Evolutionary conservation across 345 rosid genomes (phyloP), one percentile per base, ranked within the genome.

Genomic region (Corchorus olitorius): DNA sequence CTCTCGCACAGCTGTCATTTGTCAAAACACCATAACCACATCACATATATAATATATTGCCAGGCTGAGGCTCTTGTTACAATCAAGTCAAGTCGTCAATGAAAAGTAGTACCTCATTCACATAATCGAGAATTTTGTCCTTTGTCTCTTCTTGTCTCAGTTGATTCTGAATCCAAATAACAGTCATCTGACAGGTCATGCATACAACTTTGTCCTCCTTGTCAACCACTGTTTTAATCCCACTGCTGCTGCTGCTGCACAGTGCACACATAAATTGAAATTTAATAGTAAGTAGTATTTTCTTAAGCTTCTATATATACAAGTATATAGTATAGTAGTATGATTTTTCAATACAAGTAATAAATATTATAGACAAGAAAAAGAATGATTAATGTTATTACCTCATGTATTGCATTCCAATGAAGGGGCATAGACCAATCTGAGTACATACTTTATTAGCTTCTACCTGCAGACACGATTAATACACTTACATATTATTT

Each of bases 131-230:
- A 12, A 85, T 83, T 77, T 68, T 78, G 6, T 90, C 95, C 81
- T 90, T 90, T 4, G 93, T 83, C 73, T 76, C 65, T 83, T 83
- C 78, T 8, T 85, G 84, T 76, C 80, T 89, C 22, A 92, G 90
- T 65, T 89, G 90, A 86, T 79, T 93, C 79, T 87, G 85, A 73
- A 86, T 75, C 97, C 97, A 93, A 60, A 88, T 73, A 55, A 88
- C 95, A 65, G 86, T 77, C 93, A 92, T 86, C 83, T 91, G 90
- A 73, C 94, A 91, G 54, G 83, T 82, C 77, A 75, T 67, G 82
- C 95, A 90, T 20, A 84, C 27, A 64, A 70, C 74, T 74, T 69
- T 83, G 48, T 83, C 81, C 14, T 81, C 87, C 87, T 84, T 66
- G 65, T 86, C 88, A 4, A 84, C 81, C 65, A 89, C 85, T 16